Evolutionary conservation across 2,329 filamentous ascomycete species (phyloP).

Genomic region (Pseudogymnoascus sp.): DNA sequence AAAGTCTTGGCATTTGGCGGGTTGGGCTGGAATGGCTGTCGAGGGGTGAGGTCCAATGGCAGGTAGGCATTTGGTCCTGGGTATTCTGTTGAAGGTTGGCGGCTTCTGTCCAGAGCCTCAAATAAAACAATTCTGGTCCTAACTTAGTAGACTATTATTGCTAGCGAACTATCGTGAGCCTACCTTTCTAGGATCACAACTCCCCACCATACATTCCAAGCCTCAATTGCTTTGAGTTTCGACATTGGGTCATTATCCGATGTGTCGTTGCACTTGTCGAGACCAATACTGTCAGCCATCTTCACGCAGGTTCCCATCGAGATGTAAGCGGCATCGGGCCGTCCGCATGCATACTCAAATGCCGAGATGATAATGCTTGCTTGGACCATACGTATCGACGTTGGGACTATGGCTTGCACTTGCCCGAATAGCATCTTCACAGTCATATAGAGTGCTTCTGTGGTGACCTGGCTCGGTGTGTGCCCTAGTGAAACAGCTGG

Average conservation of each 20-base stretch:
- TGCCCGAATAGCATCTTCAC: conserved; percentile 21
- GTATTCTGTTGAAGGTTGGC: conserved; percentile 16
- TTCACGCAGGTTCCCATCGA: conserved; percentile 17
- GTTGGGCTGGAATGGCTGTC: conserved; percentile 13
- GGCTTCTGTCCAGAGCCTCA: conserved; percentile 14
- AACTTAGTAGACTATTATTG: not conserved
- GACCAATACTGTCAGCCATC: conserved; percentile 17
- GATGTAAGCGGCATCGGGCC: conserved; percentile 19
- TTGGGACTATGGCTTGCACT: conserved; percentile 19
- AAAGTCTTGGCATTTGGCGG: conserved; percentile 7
- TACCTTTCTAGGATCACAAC: conserved; percentile 22
- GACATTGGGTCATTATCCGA: conserved; percentile 15
- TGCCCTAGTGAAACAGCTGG: conserved; percentile 17
- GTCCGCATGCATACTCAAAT: conserved; percentile 20
- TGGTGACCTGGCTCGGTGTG: conserved; percentile 15
- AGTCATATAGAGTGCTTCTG: conserved; percentile 19
- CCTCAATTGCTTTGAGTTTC: conserved; percentile 19
- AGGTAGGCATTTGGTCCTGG: conserved; percentile 18
- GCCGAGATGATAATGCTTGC: conserved; percentile 17
- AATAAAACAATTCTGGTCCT: conserved; percentile 14
- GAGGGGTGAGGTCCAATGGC: conserved; percentile 12
- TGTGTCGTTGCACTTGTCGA: conserved; percentile 15
- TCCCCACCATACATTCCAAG: conserved; percentile 20
- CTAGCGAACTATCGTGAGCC: not conserved
- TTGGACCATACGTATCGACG: conserved; percentile 18